Evolutionary conservation across 257 asterid species (phyloP).

Genomic region (Salvia rosmarinus): DNA sequence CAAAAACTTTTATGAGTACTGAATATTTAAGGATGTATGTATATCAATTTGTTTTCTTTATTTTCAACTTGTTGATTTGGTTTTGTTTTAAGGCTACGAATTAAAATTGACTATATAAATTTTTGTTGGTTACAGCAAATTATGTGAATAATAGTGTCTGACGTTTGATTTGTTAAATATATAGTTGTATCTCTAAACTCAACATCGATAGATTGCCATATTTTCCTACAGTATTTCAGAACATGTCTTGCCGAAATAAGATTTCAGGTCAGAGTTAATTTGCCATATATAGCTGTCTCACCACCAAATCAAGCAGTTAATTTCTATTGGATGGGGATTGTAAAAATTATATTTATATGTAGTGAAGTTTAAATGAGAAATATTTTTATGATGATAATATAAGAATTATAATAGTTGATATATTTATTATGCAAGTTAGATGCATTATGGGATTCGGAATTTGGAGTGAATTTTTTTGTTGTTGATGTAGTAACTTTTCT

Average conservation of each 20-base stretch:
- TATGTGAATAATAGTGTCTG: neutral
- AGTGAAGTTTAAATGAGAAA: no score
- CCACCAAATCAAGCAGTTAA: slow-evolving; percentile 29
- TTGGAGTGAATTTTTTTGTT: no score
- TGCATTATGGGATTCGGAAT: no score
- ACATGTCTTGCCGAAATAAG: neutral
- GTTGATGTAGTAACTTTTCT: no score
- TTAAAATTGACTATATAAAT: neutral
- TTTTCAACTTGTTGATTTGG: neutral
- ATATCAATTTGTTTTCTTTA: neutral
- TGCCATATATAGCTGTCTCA: slow-evolving; percentile 39
- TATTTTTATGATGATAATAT: no score
- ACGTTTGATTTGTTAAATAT: neutral
- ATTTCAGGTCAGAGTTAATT: slow-evolving; percentile 23
- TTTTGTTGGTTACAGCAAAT: no score
- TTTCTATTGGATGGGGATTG: no score
- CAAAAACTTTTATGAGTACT: no score
- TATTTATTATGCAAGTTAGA: no score
- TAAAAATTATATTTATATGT: no score
- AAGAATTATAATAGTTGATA: neutral
- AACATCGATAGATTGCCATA: neutral
- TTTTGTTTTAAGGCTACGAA: neutral
- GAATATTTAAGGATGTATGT: no score
- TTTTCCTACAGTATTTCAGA: neutral
- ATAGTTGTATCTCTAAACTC: neutral